These are phyloP conservation scores for Botrytis hyacinthi DNA, from an alignment of 2,329 filamentous ascomycete species.

Conservation along the genomic window DNA sequence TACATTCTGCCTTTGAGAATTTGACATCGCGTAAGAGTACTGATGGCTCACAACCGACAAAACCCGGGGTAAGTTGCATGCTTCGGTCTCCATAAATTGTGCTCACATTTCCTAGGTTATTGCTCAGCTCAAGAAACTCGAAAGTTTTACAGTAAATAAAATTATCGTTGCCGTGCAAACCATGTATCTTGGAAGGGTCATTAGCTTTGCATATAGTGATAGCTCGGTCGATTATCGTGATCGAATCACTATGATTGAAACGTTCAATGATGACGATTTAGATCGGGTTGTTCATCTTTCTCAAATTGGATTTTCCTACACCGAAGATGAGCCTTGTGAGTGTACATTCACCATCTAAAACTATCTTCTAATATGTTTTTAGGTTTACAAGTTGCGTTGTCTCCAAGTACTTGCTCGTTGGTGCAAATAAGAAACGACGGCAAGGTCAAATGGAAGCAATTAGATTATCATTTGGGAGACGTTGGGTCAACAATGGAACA, in stretches of 20 bases:
- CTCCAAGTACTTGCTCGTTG: constrained; percentile 58
- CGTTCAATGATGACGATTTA: constrained; percentile 63
- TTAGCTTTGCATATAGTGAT: constrained; percentile 75
- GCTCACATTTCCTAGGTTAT: constrained; percentile 41
- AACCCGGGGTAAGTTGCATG: constrained; percentile 32
- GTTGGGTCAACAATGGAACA: constrained; percentile 50
- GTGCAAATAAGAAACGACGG: constrained; percentile 58
- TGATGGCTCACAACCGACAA: constrained; percentile 18
- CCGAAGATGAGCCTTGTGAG: constrained; percentile 63
- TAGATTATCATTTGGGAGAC: constrained; percentile 51
- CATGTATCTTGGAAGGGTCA: constrained; percentile 66
- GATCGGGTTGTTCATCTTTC: constrained; percentile 66
- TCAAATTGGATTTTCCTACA: constrained; percentile 75
- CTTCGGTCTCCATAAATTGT: constrained; percentile 15
- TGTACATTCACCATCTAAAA: background rate
- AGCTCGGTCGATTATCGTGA: constrained; percentile 80
- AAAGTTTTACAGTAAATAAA: constrained; percentile 68
- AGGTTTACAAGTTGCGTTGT: constrained; percentile 61
- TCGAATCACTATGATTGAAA: constrained; percentile 66
- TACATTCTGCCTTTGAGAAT: constrained; percentile 77
- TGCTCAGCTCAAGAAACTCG: constrained; percentile 57
- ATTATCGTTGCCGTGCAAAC: constrained; percentile 66
- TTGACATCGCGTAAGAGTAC: constrained; percentile 62
- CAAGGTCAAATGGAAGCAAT: constrained; percentile 56
- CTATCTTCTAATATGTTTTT: constrained; percentile 20